Base-by-base conservation (phyloP, 768 basidiomycete genomes). In the Strobilomyces dryophilus region DNA sequence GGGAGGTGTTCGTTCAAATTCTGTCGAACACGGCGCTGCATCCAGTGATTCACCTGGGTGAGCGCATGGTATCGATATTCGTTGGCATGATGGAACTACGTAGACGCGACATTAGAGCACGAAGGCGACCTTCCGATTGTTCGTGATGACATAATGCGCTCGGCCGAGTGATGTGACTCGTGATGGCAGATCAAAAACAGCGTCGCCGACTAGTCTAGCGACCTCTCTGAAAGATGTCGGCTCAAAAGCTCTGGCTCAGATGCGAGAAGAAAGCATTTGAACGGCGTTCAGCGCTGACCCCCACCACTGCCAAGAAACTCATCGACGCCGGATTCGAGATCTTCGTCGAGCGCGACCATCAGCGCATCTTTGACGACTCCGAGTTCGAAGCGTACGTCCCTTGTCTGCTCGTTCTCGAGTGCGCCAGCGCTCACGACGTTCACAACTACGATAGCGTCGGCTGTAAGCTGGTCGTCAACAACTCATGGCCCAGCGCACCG, bases 191-290 rank as follows among this genome's bases (percentile, higher is more conserved):
- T 24, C 24, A 24, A 24, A 24, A 24, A 24, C 24, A 24, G 24
- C 24, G 24, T 24, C 24, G 24, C 24, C 24, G 2, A 24, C 24
- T 4, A 24, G 24, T 24, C 24, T 24, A 24, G 24, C 24, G 24
- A 24, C 24, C 24, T 24, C 24, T 24, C 24, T 24, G 24, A 24
- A 24, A 24, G 24, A 24, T 24, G n/a, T n/a, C n/a, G n/a, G n/a
- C 9, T 61, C 81, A 63, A 76, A 73, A 72, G 31, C 79, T 99
- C 62, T 99, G 95, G 95, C 82, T 99, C 40, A 86, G 97, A 61
- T 97, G 94, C 76, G 97, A 99, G 77, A 97, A 86, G 69, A 99
- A 98, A 71, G 81, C 84, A 57, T 94, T 95, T 58, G 97, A 99
- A 72, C 84, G 84, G 51, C 90, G 97, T 44, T 85, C 94, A 27